These are phyloP conservation scores for Hypoxylon sp. DNA, from an alignment of 2,329 filamentous ascomycete species.

Conservation along the genomic window DNA sequence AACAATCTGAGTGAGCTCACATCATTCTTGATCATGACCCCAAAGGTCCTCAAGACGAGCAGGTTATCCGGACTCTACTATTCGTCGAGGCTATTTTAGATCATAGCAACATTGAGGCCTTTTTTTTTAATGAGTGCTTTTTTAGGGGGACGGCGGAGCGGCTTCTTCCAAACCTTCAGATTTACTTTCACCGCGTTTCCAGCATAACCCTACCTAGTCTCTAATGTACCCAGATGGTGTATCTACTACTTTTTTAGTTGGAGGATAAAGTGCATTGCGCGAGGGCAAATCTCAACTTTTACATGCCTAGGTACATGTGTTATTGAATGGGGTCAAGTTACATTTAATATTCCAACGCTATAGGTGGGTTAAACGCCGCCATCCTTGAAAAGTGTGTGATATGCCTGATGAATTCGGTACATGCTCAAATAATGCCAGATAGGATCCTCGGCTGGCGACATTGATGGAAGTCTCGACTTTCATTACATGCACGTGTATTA, in stretches of 20 bases:
- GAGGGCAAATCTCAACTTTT: background rate
- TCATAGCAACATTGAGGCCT: conserved; percentile 7
- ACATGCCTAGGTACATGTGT: background rate
- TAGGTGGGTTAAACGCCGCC: conserved; percentile 26
- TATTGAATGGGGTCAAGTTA: conserved; percentile 28
- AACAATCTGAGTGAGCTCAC: conserved; percentile 35
- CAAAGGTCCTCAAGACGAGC: conserved; percentile 31
- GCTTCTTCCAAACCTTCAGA: conserved; percentile 9
- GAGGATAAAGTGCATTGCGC: background rate
- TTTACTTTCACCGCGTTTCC: conserved; percentile 37
- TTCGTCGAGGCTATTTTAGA: conserved; percentile 29
- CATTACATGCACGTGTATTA: background rate
- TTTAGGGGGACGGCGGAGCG: conserved; percentile 16
- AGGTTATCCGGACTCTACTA: conserved; percentile 22
- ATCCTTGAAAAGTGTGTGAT: conserved; percentile 18
- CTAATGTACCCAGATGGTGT: background rate
- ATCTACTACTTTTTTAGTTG: conserved; percentile 1
- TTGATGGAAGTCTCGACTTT: no score
- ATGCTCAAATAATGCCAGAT: background rate
- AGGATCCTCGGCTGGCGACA: no score
- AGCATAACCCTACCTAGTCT: conserved; percentile 7
- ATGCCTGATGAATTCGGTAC: conserved; percentile 25
- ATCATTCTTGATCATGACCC: conserved; percentile 24
- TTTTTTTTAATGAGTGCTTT: conserved; percentile 24
- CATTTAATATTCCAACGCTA: conserved; percentile 18